These are phyloP conservation scores for Chlorella ohadii DNA, from an alignment of 139 green algal species.

Conservation along the genomic window DNA sequence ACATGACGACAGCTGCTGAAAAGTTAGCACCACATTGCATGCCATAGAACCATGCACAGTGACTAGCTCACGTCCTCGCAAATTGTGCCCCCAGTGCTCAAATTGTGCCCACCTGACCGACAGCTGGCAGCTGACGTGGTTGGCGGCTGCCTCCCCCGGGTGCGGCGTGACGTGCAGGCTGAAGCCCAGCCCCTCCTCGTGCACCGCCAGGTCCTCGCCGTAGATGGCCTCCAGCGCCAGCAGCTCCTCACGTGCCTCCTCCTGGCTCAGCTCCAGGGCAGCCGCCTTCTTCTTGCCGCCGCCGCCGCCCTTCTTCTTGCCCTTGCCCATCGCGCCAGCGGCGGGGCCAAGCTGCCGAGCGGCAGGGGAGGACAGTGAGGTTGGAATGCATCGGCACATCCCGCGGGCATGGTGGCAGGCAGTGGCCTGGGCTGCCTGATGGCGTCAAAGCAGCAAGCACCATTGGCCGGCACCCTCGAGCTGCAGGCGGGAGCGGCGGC, in stretches of 20 bases:
- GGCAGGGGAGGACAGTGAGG: no score
- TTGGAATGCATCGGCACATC: no score
- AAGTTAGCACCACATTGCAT: no score
- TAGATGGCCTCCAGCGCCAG: slow-evolving; percentile 69
- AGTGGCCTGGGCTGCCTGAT: no score
- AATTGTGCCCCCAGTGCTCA: no score
- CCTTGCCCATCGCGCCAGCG: slow-evolving; percentile 36
- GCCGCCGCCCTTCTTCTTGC: slow-evolving; percentile 39
- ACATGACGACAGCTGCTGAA: no score
- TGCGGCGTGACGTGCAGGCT: slow-evolving; percentile 67
- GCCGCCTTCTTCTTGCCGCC: slow-evolving; percentile 29
- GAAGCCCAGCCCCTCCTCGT: slow-evolving; percentile 65
- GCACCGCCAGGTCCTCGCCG: slow-evolving; percentile 48
- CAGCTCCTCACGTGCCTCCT: slow-evolving; percentile 53
- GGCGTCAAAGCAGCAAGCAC: background rate
- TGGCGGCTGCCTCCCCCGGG: slow-evolving; percentile 55
- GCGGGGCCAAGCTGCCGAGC: background rate
- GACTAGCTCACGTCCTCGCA: no score
- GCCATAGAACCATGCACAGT: no score
- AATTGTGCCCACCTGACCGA: slow-evolving; percentile 57
- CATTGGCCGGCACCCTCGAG: background rate
- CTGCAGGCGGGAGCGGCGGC: background rate
- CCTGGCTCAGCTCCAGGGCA: slow-evolving; percentile 7
- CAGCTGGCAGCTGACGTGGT: slow-evolving; percentile 60
- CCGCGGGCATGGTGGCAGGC: no score